Base-by-base conservation (phyloP, 139 green algal genomes). In the Pycnococcus provasolii region DNA sequence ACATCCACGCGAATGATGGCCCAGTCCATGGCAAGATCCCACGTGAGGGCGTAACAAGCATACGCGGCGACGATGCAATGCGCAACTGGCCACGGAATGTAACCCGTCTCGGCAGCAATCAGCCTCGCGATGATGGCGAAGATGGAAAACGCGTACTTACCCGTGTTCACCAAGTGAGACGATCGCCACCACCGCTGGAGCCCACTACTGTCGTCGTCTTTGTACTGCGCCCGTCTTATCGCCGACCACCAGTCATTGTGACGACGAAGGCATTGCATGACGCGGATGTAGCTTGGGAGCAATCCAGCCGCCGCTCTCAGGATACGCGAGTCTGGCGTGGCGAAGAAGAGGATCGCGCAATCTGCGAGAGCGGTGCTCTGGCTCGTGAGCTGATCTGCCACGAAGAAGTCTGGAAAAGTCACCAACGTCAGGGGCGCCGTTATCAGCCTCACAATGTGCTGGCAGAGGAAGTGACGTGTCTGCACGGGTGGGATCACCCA, bases 321-420 rank as follows among this genome's bases (percentile, higher is more conserved):
- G 26, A 26, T 26, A 60, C 26, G 4, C 8, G 54, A 44, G 4
- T 60, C 54, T 39, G 5, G 6, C 9, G 54, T 37, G 0, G 42
- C 9, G 8, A 26, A 7, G 9, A 60, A 60, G 42, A 37, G 41
- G 42, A 60, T 11, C 0, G 9, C 9, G 26, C 41, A 11, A 60
- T 60, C 54, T 7, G 54, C 54, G 9, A 60, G 41, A 8, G 54
- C 54, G 5, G 54, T 60, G 42, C 26, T 44, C 6, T 60, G 54
- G 4, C 26, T 44, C 6, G 6, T 40, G 6, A 60, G 8, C 8
- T 60, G 54, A 13, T 60, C 54, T 26, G 54, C 54, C 4, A 60
- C 6, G 9, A 60, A 60, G 54, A 60, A 60, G 42, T 60, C 54
- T 13, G 54, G 54, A 11, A 60, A 60, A 4, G 42, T 4, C 41